phyloP scores from a whole-genome alignment of 192 early-diverging fungal genomes.

The Coemansia sp. region DNA sequence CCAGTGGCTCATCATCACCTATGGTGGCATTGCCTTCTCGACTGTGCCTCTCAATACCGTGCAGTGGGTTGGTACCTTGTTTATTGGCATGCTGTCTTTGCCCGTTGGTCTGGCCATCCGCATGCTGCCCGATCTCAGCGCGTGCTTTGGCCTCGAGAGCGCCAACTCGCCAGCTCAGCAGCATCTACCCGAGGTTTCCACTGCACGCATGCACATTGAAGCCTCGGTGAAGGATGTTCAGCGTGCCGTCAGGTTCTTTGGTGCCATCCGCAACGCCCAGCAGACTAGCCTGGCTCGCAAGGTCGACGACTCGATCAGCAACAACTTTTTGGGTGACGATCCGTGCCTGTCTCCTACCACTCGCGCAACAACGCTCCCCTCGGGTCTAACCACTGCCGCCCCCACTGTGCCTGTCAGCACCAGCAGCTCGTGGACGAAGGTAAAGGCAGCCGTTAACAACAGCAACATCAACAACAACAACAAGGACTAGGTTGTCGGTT shows the following conservation, averaged over 20 bases:
- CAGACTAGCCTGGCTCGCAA: conserved; percentile 2
- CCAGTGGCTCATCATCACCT: conserved; percentile 85
- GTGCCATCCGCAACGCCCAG: conserved; percentile 56
- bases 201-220: conserved; percentile 51
- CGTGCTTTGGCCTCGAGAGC: conserved; percentile 54
- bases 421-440: conserved; percentile 46
- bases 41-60: conserved; percentile 61
- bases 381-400: conserved; percentile 26
- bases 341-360: not conserved
- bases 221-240: conserved; percentile 47
- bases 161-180: conserved; percentile 52
- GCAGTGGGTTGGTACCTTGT: conserved; percentile 82
- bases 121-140: conserved; percentile 71
- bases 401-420: conserved; percentile 41
- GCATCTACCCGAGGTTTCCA: conserved; percentile 49
- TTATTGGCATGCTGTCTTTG: conserved; percentile 77
- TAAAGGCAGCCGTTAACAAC: conserved; percentile 40
- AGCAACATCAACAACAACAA: conserved; percentile 8
- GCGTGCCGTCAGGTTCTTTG: conserved; percentile 53
- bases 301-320: not conserved
- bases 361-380: conserved; percentile 30
- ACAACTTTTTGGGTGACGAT: conserved; percentile 37
- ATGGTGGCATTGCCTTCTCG: conserved; percentile 89
- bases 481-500: not conserved
- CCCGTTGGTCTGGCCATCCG: conserved; percentile 81